Evolutionary conservation across 345 rosid species (phyloP).

Genomic region (Syzygium grande): DNA sequence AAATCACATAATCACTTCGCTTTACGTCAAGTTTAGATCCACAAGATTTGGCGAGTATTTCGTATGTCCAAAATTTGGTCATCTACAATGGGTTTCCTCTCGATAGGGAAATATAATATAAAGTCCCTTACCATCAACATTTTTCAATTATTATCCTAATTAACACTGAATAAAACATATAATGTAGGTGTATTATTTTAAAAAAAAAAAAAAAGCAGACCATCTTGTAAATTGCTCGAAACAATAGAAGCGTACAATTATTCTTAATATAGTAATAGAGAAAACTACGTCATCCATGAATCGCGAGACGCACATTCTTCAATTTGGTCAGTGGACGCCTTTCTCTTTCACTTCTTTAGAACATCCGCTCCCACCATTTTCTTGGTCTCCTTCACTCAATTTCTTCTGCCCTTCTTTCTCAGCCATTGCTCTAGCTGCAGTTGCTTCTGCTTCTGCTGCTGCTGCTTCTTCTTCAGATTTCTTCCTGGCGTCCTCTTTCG

Average conservation of each 20-base stretch:
- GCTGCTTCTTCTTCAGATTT: not conserved
- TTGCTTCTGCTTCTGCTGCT: not conserved
- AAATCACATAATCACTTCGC: not conserved
- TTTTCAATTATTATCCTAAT: not conserved
- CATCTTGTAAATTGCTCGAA: not conserved
- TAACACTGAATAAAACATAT: not conserved
- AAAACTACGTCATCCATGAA: not conserved
- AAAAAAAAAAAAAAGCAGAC: too few species aligned
- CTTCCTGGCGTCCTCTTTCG: constrained; percentile 8
- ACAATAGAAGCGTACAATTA: not conserved
- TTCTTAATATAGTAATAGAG: not conserved
- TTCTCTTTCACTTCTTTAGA: not conserved
- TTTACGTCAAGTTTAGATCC: not conserved
- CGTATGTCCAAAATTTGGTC: not conserved
- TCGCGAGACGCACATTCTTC: not conserved
- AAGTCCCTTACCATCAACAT: not conserved
- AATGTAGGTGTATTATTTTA: not conserved
- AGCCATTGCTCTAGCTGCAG: not conserved
- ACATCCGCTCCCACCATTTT: not conserved
- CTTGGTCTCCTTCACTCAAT: not conserved
- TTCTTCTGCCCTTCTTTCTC: not conserved
- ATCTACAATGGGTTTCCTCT: not conserved
- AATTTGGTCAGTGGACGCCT: not conserved
- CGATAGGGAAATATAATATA: not conserved
- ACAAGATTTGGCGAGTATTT: not conserved